Evolutionary conservation across 306 rosid genomes (phyloP).

Genomic region (Dalbergia cultrata): DNA sequence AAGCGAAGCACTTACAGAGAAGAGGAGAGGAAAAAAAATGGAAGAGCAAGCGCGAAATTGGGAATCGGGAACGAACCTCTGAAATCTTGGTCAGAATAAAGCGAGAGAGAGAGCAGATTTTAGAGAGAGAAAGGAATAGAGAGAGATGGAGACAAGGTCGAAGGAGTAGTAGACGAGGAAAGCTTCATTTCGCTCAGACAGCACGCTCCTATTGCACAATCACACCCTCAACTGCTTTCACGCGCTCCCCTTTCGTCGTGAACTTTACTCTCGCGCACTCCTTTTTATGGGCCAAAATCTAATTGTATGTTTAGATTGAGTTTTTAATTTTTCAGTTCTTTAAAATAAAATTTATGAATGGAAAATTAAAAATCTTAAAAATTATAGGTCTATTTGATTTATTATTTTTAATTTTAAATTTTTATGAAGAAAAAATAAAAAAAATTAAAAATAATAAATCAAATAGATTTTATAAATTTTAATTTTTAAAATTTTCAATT

Average conservation of each 20-base stretch:
- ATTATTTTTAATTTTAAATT: no score
- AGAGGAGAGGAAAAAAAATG: neutral
- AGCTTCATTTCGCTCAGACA: slow-evolving; percentile 38
- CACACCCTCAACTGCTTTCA: slow-evolving; percentile 7
- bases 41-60: slow-evolving; percentile 35
- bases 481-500: no score
- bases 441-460: no score
- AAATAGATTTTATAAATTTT: no score
- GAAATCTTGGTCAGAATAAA: slow-evolving; percentile 32
- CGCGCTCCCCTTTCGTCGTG: slow-evolving; percentile 30
- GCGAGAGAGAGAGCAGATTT: slow-evolving; percentile 41
- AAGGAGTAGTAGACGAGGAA: slow-evolving; percentile 54
- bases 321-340: no score
- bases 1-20: slow-evolving; percentile 14
- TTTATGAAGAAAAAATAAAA: no score
- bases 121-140: slow-evolving; percentile 45
- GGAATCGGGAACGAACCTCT: slow-evolving; percentile 54
- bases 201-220: slow-evolving; percentile 25
- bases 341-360: no score
- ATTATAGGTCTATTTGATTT: no score
- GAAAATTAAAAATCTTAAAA: no score
- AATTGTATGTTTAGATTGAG: no score
- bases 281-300: neutral
- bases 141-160: slow-evolving; percentile 24
- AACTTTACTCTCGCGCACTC: neutral